phyloP scores from a whole-genome alignment of 2,329 filamentous ascomycete genomes.

The Fragosphaeria purpurea region DNA sequence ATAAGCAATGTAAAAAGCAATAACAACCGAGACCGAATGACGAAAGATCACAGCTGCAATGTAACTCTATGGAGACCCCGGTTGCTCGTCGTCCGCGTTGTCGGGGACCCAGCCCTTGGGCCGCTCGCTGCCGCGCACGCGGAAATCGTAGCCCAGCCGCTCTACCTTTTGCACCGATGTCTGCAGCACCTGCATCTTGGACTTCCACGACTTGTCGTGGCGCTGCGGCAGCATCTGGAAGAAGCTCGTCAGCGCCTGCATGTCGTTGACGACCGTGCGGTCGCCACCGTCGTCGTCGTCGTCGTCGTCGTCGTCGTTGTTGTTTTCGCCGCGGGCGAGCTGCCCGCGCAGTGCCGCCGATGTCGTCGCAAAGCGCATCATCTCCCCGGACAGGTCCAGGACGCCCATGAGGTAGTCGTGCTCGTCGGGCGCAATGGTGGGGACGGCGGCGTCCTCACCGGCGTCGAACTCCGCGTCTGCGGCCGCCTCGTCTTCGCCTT shows the following conservation, averaged over 20 bases:
- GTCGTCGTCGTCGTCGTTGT: constrained; percentile 21
- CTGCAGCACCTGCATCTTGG: constrained; percentile 81
- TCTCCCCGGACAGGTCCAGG: constrained; percentile 88
- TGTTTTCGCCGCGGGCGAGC: constrained; percentile 44
- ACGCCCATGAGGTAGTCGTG: constrained; percentile 86
- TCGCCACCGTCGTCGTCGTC: constrained; percentile 4
- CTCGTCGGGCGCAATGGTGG: constrained; percentile 52
- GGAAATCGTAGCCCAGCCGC: constrained; percentile 75
- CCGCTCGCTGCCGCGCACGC: constrained; percentile 76
- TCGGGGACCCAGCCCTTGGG: constrained; percentile 91
- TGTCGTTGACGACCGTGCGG: constrained; percentile 64
- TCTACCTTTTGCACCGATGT: constrained; percentile 91
- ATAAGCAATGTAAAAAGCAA: not conserved
- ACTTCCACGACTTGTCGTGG: constrained; percentile 48
- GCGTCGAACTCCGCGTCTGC: constrained; percentile 5
- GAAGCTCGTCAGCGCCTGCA: constrained; percentile 65
- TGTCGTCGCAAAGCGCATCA: constrained; percentile 94
- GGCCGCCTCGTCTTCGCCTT: not conserved
- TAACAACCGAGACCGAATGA: not conserved
- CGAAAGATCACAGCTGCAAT: no score
- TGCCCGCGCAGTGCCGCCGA: constrained; percentile 65
- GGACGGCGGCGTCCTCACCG: constrained; percentile 12
- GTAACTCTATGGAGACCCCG: not conserved
- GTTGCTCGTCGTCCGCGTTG: constrained; percentile 6
- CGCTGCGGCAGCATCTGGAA: constrained; percentile 64